A percentile compares a stretch with the other conserved stretches of the same genome.
Evolutionary conservation across 2,329 filamentous ascomycete species (phyloP).

Genomic region (Epichloe festucae): DNA sequence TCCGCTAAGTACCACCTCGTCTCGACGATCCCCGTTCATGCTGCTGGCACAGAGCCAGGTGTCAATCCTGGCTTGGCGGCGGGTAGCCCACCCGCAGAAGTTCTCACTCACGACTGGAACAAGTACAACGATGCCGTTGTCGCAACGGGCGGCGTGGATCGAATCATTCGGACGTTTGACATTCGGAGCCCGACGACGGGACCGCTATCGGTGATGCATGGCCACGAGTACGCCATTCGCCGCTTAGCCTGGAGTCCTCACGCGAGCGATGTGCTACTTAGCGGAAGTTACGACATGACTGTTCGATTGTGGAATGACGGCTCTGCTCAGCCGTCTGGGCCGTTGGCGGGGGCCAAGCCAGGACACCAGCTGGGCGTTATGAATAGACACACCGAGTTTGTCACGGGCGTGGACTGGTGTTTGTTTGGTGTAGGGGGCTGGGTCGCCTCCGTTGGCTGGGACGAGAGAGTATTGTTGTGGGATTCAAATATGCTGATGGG

Average conservation of each 20-base stretch:
- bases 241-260: conserved; percentile 88
- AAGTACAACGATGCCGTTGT: conserved; percentile 82
- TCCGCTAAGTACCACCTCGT: conserved; percentile 81
- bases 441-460: conserved; percentile 92
- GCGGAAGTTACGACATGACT: conserved; percentile 95
- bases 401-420: conserved; percentile 95
- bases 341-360: conserved; percentile 27
- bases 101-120: conserved; percentile 96
- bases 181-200: conserved; percentile 63
- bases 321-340: conserved; percentile 27
- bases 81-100: conserved; percentile 56
- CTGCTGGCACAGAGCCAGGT: conserved; percentile 37
- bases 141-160: conserved; percentile 81
- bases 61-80: conserved; percentile 18
- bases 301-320: conserved; percentile 86
- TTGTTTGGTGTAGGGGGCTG: conserved; percentile 90
- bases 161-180: conserved; percentile 79
- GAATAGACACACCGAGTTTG: conserved; percentile 91
- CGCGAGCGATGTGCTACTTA: conserved; percentile 74
- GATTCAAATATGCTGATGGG: conserved; percentile 52
- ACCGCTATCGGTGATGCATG: conserved; percentile 60
- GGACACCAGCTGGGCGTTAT: conserved; percentile 73
- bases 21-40: conserved; percentile 71
- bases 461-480: conserved; percentile 84
- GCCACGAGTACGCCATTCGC: conserved; percentile 84